Evolutionary conservation across 495 filamentous ascomycete species (phyloP).

Genomic region (Tricharina praecox): DNA sequence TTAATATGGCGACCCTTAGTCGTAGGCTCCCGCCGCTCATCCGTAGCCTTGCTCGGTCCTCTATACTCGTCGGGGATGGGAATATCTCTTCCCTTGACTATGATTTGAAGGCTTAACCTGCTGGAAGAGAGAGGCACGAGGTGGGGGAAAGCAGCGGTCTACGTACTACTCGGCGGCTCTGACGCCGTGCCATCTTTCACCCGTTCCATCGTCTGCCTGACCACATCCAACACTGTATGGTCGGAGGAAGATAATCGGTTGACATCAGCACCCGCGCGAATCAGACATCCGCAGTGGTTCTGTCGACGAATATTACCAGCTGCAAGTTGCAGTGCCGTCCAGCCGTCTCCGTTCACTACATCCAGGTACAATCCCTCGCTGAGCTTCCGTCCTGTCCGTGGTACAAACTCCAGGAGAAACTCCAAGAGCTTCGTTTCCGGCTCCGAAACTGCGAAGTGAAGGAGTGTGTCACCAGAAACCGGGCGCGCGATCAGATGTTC

Average conservation of each 20-base stretch:
- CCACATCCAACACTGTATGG: neutral
- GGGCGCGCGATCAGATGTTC: neutral
- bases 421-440: neutral
- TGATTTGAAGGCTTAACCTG: too few relatives aligned
- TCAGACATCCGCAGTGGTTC: neutral
- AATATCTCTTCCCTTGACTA: too few relatives aligned
- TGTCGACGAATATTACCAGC: neutral
- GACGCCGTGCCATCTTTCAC: neutral
- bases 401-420: neutral
- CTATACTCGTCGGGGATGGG: too few relatives aligned
- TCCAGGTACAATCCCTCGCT: neutral
- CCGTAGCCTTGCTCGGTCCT: too few relatives aligned
- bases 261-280: neutral
- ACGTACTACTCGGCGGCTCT: neutral
- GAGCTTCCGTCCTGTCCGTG: neutral
- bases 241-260: neutral
- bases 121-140: too few relatives aligned
- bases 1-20: too few relatives aligned
- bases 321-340: neutral
- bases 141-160: too few relatives aligned
- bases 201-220: neutral
- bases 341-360: neutral
- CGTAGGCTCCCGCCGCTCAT: too few relatives aligned
- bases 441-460: conserved; percentile 1
- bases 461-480: neutral